Evolutionary conservation across 345 rosid genomes (phyloP).

Genomic region (Sapria himalayana): DNA sequence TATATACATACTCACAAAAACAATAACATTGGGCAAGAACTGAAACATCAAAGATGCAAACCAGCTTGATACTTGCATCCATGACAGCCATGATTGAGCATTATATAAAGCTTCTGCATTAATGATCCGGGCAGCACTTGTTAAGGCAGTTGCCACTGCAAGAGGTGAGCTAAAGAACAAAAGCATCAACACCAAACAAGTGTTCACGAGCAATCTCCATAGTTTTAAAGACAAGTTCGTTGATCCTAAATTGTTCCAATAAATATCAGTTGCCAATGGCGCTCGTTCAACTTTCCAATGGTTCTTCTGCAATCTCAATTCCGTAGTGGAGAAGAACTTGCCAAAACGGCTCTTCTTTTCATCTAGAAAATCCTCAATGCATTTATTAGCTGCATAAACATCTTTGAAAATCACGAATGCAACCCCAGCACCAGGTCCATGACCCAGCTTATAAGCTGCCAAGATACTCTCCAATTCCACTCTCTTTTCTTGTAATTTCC

Average conservation of each 20-base stretch:
- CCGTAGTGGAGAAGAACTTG: slow-evolving; percentile 68
- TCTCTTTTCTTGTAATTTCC: slow-evolving; percentile 56
- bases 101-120: slow-evolving; percentile 85
- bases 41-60: slow-evolving; percentile 77
- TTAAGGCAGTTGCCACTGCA: slow-evolving; percentile 60
- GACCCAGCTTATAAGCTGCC: slow-evolving; percentile 53
- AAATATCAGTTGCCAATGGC: slow-evolving; percentile 81
- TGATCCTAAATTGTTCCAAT: slow-evolving; percentile 88
- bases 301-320: slow-evolving; percentile 72
- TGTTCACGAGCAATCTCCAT: slow-evolving; percentile 60
- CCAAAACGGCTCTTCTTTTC: slow-evolving; percentile 70
- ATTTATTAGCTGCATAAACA: slow-evolving; percentile 83
- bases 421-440: slow-evolving; percentile 75
- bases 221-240: slow-evolving; percentile 49
- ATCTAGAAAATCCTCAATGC: slow-evolving; percentile 62
- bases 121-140: slow-evolving; percentile 71
- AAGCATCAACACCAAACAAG: slow-evolving; percentile 62
- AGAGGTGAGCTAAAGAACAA: slow-evolving; percentile 89
- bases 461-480: slow-evolving; percentile 53
- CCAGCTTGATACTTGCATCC: slow-evolving; percentile 94
- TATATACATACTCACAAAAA: slow-evolving; percentile 89
- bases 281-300: slow-evolving; percentile 98
- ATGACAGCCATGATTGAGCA: slow-evolving; percentile 74
- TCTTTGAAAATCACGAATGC: slow-evolving; percentile 87
- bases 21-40: slow-evolving; percentile 74